Conservation (phyloP, 2,329 filamentous ascomycete genomes). For the Aspergillus sp. region DNA sequence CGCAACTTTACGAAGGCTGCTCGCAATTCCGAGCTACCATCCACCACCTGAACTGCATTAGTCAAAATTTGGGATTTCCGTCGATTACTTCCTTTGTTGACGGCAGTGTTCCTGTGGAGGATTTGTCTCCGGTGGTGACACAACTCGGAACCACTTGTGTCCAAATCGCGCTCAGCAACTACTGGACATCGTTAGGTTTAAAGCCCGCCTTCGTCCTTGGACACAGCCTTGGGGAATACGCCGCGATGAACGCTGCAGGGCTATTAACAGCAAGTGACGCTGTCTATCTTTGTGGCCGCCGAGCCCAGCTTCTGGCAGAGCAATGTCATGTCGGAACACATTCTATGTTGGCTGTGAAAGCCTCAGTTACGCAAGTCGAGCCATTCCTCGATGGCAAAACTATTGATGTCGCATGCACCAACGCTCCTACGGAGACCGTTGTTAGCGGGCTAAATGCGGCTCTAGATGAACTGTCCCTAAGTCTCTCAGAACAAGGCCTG, state of each 20-base stretch:
- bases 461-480: conserved; percentile 29
- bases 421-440: conserved; percentile 36
- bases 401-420: conserved; percentile 33
- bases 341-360: conserved; percentile 37
- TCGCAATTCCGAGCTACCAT: conserved; percentile 23
- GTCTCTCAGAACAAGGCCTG: conserved; percentile 25
- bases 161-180: conserved; percentile 31
- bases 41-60: conserved; percentile 23
- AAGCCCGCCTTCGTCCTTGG: conserved; percentile 31
- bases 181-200: conserved; percentile 30
- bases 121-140: conserved; percentile 21
- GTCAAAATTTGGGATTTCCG: conserved; percentile 25
- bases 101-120: conserved; percentile 19
- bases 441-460: conserved; percentile 29
- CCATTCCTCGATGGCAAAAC: conserved; percentile 21
- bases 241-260: conserved; percentile 31
- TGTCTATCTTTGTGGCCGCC: conserved; percentile 32
- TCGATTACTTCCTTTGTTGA: conserved; percentile 29
- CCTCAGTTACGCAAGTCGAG: conserved; percentile 25
- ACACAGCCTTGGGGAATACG: conserved; percentile 36
- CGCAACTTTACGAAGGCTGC: conserved; percentile 25
- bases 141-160: conserved; percentile 31
- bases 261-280: conserved; percentile 29
- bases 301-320: conserved; percentile 33
- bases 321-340: conserved; percentile 34